Conservation (phyloP, 2,329 filamentous ascomycete species). For the Thelonectria discophora region DNA sequence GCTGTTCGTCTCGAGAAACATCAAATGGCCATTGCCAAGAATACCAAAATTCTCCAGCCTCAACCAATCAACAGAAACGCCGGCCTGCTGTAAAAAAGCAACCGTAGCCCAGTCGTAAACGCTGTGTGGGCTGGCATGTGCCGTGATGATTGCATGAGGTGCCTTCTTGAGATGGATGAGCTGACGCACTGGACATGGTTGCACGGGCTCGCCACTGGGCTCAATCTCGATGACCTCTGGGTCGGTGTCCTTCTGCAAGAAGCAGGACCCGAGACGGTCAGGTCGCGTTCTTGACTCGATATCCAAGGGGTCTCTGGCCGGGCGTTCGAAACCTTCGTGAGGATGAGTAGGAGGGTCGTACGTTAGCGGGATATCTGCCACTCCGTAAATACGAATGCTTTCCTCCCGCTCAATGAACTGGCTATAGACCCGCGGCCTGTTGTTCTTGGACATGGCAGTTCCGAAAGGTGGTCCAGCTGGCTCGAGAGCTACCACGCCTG, state of each 20-base stretch:
- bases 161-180: constrained; percentile 59
- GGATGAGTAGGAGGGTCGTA: constrained; percentile 50
- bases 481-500: constrained; percentile 60
- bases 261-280: constrained; percentile 32
- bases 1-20: constrained; percentile 64
- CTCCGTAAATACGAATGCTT: constrained; percentile 48
- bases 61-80: constrained; percentile 55
- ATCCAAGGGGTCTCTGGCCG: constrained; percentile 28
- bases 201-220: neutral
- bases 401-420: constrained; percentile 40
- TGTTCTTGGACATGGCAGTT: constrained; percentile 17
- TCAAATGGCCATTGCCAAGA: constrained; percentile 64
- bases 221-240: constrained; percentile 13
- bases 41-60: constrained; percentile 55
- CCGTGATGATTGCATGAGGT: constrained; percentile 59
- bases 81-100: constrained; percentile 61
- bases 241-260: constrained; percentile 32
- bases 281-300: constrained; percentile 17
- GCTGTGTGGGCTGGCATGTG: constrained; percentile 62
- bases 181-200: constrained; percentile 42
- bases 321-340: constrained; percentile 21
- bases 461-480: constrained; percentile 62
- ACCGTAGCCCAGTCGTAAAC: constrained; percentile 65
- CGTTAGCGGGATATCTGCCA: constrained; percentile 53
- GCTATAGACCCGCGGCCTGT: constrained; percentile 30